Conservation (phyloP, 2,329 filamentous ascomycete species). For the Scolecobasidium constrictum region DNA sequence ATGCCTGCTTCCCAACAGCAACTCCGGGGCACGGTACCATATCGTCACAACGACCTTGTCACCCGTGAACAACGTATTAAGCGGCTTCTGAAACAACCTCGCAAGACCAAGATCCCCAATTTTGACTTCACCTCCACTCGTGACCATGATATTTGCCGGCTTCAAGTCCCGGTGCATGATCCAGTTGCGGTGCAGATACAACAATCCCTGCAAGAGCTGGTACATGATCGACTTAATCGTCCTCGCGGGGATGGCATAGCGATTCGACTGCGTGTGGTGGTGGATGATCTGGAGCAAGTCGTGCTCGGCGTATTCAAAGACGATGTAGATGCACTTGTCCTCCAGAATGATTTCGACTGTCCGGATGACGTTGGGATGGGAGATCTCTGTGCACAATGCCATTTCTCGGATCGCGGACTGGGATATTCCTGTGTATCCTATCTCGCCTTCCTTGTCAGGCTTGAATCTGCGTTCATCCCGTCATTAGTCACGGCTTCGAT, state of each 20-base stretch:
- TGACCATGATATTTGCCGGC: constrained; percentile 98
- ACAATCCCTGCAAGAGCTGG: constrained; percentile 86
- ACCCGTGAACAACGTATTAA: constrained; percentile 82
- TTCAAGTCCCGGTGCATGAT: constrained; percentile 94
- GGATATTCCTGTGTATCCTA: constrained; percentile 94
- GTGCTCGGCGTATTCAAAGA: constrained; percentile 97
- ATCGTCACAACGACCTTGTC: constrained; percentile 99
- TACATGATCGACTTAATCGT: constrained; percentile 93
- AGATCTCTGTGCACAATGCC: constrained; percentile 87
- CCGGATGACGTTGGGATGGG: constrained; percentile 79
- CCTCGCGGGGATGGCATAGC: constrained; percentile 76
- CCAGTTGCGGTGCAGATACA: constrained; percentile 95
- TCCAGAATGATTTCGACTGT: constrained; percentile 93
- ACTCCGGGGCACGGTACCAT: constrained; percentile 93
- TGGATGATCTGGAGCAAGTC: constrained; percentile 97
- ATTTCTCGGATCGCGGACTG: constrained; percentile 96
- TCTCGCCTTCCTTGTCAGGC: constrained; percentile 94
- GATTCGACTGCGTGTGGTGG: constrained; percentile 82
- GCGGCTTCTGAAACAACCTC: constrained; percentile 83
- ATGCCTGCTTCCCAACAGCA: constrained; percentile 84
- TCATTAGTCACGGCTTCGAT: constrained; percentile 4
- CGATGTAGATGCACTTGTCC: constrained; percentile 99
- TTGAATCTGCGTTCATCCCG: constrained; percentile 58
- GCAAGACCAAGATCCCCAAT: constrained; percentile 92
- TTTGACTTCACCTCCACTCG: constrained; percentile 77